Base-by-base conservation (phyloP, 768 basidiomycete species). In the Solioccasus polychromus region DNA sequence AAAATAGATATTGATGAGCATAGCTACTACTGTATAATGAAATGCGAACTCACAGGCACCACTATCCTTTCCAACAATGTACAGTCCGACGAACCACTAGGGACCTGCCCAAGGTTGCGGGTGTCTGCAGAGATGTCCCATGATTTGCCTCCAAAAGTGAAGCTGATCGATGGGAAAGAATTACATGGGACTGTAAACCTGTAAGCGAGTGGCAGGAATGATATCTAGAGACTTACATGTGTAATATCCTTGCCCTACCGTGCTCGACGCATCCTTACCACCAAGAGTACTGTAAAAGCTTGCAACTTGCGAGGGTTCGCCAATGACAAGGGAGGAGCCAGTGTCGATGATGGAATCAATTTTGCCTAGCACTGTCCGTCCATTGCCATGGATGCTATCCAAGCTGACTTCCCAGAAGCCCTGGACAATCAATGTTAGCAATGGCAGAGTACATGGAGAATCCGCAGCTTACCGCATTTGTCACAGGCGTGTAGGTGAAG, bases 81-180 rank as follows among this genome's bases (percentile, higher is more conserved):
- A 30, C 69, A 71, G 12, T 57, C 50, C 1, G 47, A 52, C 14
- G 61, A 61, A 9, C 58, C 60, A 5, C 18, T 8, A 0, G 36
- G 44, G 12, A 60, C 41, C 1, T 37, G 42, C 6, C 75, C 76
- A 5, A 75, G 58, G 58, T 72, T 75, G 61, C 71, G 61, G 31
- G 52, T 54, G 8, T 44, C 51, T 1, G 60, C 28, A 8, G 57
- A 43, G 50, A 76, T 60, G 9, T 44, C 32, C 58, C 70, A 75
- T 3, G 60, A 19, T 25, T 51, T 62, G 8, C 68, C 69, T 36
- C 64, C 66, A 53, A 75, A 71, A 3, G 59, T 61, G 39, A 76
- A 54, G n/a, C 58, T 55, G 26, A 72, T 47, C 12, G 18, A 42
- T 4, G 66, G 63, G 22, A 60, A 52, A 4, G 57, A 35, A 34